These are phyloP conservation scores for Lodderomyces theae DNA, from an alignment of 1,139 yeast genomes.

Conservation along the genomic window DNA sequence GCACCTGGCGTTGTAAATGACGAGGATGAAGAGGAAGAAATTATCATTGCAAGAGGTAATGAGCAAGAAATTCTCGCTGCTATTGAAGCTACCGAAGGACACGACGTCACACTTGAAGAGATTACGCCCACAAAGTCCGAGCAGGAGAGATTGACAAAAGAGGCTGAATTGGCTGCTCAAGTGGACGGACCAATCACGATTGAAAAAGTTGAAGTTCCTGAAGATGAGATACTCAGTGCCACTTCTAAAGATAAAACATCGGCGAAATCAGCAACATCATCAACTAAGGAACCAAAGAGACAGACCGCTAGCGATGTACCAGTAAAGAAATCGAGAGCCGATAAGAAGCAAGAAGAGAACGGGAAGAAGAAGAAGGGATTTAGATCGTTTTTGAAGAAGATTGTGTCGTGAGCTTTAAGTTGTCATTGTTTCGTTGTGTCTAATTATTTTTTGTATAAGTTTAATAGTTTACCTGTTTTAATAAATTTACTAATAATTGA, in stretches of 20 bases:
- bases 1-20: slow-evolving; percentile 9
- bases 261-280: background rate
- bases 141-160: slow-evolving; percentile 31
- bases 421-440: background rate
- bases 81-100: slow-evolving; percentile 37
- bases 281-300: slow-evolving; percentile 1
- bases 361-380: slow-evolving; percentile 18
- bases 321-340: slow-evolving; percentile 1
- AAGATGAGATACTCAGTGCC: slow-evolving; percentile 5
- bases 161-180: slow-evolving; percentile 25
- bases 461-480: no score
- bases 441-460: background rate
- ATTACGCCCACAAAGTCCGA: slow-evolving; percentile 42
- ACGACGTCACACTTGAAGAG: slow-evolving; percentile 42
- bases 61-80: slow-evolving; percentile 33
- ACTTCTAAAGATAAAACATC: slow-evolving; percentile 1
- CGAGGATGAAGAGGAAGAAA: slow-evolving; percentile 31
- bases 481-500: no score
- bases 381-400: slow-evolving; percentile 11
- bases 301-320: slow-evolving; percentile 9
- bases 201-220: slow-evolving; percentile 10
- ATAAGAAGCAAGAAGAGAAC: background rate
- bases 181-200: slow-evolving; percentile 13
- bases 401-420: background rate
- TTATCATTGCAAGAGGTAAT: slow-evolving; percentile 41